A percentile compares a stretch with the other conserved stretches of the same genome.
Conservation (phyloP, 441 rosid genomes). For the Syzygium syzygioides region DNA sequence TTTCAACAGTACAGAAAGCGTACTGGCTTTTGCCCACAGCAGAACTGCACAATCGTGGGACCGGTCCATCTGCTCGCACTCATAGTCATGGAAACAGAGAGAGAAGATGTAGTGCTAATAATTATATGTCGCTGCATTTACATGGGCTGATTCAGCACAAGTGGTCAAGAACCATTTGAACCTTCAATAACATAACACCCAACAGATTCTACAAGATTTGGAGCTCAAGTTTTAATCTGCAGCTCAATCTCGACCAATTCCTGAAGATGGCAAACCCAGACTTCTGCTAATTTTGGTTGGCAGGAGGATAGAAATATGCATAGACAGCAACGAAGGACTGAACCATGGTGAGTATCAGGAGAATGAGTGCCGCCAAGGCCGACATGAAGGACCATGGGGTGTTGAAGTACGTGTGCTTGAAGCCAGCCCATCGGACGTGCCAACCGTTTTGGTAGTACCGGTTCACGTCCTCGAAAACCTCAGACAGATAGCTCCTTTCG, state of each 20-base stretch:
- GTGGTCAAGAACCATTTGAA: background rate
- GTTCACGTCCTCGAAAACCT: background rate
- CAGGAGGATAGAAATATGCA: background rate
- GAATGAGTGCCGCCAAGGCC: background rate
- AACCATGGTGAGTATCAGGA: background rate
- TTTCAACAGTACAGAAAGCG: background rate
- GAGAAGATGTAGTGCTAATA: background rate
- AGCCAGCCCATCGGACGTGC: background rate
- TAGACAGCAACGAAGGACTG: background rate
- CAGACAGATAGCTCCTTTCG: background rate
- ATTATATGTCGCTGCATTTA: background rate
- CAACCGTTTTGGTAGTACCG: background rate
- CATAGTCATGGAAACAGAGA: background rate
- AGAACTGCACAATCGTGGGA: background rate
- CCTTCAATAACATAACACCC: background rate
- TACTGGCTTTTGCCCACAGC: background rate
- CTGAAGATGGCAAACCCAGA: background rate
- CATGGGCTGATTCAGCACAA: background rate
- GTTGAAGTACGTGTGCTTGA: background rate
- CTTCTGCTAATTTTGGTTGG: background rate
- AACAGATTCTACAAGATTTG: background rate
- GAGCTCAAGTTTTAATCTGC: background rate
- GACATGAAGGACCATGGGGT: background rate
- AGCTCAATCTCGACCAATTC: background rate
- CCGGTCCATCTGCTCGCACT: background rate